Percentiles rank a stretch among this genome's conserved stretches.
phyloP scores from a whole-genome alignment of 208 protist species.

The Wallacemonas rigidus region DNA sequence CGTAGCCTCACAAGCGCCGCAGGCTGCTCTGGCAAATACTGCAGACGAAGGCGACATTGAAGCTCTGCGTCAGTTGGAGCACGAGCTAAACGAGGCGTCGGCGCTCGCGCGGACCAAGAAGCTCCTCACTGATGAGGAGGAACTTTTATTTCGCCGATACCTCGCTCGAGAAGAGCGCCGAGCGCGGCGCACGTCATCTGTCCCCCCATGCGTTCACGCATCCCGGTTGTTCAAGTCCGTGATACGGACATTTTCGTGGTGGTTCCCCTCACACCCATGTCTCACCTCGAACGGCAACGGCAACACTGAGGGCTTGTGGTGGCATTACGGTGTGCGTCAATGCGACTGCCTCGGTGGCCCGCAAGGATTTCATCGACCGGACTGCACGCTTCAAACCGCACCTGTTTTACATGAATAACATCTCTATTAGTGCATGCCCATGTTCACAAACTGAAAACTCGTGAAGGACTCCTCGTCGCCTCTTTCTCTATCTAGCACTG shows the following conservation, averaged over 20 bases:
- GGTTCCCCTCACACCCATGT: not conserved
- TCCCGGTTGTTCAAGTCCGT: not conserved
- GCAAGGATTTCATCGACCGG: constrained; percentile 12
- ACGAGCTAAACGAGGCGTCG: not conserved
- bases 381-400: not conserved
- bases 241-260: not conserved
- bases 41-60: too few species aligned
- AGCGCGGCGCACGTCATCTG: not conserved
- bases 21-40: not conserved
- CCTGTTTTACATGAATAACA: too few species aligned
- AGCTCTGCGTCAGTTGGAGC: not conserved
- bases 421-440: not conserved
- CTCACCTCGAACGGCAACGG: not conserved
- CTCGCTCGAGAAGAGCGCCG: constrained; percentile 1
- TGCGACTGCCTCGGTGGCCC: constrained; percentile 20
- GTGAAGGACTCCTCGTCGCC: too few species aligned
- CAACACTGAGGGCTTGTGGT: not conserved
- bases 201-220: not conserved
- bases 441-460: too few species aligned
- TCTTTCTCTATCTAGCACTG: too few species aligned
- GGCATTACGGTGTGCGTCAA: not conserved
- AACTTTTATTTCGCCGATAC: not conserved
- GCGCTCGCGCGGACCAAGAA: not conserved
- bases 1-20: not conserved
- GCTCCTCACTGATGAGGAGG: constrained; percentile 5